These are phyloP conservation scores for Skeletonema potamos DNA, from an alignment of 108 stramenopile species.

Conservation along the genomic window DNA sequence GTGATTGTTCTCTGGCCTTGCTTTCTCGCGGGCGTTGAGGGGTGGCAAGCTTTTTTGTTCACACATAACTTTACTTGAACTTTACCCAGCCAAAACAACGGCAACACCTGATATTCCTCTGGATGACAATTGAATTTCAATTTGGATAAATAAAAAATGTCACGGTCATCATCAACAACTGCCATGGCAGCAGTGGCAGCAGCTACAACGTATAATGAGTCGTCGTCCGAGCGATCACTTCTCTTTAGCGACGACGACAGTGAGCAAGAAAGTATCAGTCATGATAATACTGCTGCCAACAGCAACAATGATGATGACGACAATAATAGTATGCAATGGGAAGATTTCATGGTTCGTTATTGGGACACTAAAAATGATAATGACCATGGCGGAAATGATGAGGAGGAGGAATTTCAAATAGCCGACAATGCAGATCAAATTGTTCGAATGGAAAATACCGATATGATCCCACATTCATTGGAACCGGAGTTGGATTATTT, in stretches of 20 bases:
- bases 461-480: constrained; percentile 22
- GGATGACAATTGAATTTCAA: too few relatives aligned
- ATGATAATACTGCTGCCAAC: constrained; percentile 2
- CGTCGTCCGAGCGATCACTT: too few relatives aligned
- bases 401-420: constrained; percentile 10
- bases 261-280: not conserved
- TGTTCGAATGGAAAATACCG: constrained; percentile 20
- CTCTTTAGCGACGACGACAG: not conserved
- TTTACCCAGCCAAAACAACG: too few relatives aligned
- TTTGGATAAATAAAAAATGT: too few relatives aligned
- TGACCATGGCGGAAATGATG: not conserved
- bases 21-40: too few relatives aligned
- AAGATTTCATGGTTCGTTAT: constrained; percentile 42
- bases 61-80: too few relatives aligned
- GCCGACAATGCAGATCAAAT: constrained; percentile 11
- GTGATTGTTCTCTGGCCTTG: too few relatives aligned
- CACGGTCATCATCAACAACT: too few relatives aligned
- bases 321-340: constrained; percentile 19
- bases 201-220: too few relatives aligned
- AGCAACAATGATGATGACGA: not conserved
- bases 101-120: too few relatives aligned
- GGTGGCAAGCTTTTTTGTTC: too few relatives aligned
- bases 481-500: constrained; percentile 37
- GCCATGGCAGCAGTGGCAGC: too few relatives aligned
- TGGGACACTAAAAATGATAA: constrained; percentile 1